Evolutionary conservation across 768 basidiomycete species (phyloP), one percentile per base, ranked within the genome.

Genomic region (Agaricus blazei): DNA sequence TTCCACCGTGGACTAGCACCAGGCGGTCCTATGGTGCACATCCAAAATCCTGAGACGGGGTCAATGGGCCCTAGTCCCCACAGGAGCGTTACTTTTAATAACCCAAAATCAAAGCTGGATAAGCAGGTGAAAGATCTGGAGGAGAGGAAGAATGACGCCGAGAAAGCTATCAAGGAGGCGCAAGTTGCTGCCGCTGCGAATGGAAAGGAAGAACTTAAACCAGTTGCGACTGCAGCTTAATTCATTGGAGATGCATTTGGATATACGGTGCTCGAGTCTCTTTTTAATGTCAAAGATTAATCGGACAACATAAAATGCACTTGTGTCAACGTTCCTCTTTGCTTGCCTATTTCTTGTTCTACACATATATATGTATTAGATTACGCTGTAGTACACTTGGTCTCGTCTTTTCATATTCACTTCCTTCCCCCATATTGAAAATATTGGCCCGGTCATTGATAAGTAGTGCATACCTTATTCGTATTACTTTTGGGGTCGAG

Each of bases 1-100:
- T 93, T 93, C 78, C 88, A 93, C 64, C 85, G 89, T 23, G 90
- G 90, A 0, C 68, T 93, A 27, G 77, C 82, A 14, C 74, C 79
- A 3, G 76, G 70, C 27, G 79, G 81, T 0, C 84, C 86, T 6
- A 60, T 88, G 59, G 83, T 87, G 40, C 87, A 65, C 51, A 81
- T 89, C 0, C 66, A 74, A 4, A 77, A 76, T 0, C 86, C 87
- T 6, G 85, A 83, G 68, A 72, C 85, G 2, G 88, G 87, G 19
- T 78, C 83, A 19, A 86, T 88, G 70, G 78, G 81, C 24, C 62
- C 78, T 14, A 89, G 88, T 62, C 84, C 77, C 19, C 79, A 91
- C 66, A 80, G 77, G 65, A 90, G 84, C 54, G 72, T 90, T 60
- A 83, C 80, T 43, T 92, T 92, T 64, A 90, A 88, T 62, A 81